These are phyloP conservation scores for Xylaria sp. DNA, from an alignment of 2,329 filamentous ascomycete genomes.

Conservation along the genomic window DNA sequence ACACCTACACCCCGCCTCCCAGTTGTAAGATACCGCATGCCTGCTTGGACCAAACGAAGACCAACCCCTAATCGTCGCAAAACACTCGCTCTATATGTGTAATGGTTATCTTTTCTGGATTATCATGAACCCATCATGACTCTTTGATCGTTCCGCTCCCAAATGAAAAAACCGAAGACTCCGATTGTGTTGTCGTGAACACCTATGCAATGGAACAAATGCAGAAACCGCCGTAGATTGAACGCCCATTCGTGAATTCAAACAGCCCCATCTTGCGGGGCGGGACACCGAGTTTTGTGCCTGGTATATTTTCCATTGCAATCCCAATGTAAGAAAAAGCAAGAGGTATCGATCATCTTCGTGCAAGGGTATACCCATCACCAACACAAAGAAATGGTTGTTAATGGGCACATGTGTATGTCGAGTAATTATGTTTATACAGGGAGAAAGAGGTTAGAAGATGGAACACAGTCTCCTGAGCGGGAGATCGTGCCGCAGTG, in stretches of 20 bases:
- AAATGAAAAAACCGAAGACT: conserved; percentile 56
- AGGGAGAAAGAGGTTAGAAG: conserved; percentile 50
- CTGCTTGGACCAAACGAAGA: conserved; percentile 54
- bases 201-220: conserved; percentile 63
- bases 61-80: conserved; percentile 53
- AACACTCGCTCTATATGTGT: conserved; percentile 63
- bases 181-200: conserved; percentile 56
- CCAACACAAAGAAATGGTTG: conserved; percentile 42
- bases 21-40: conserved; percentile 44
- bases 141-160: conserved; percentile 58
- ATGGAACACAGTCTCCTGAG: conserved; percentile 46
- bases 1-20: conserved; percentile 41
- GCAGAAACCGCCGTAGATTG: conserved; percentile 56
- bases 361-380: conserved; percentile 56
- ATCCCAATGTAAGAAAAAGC: conserved; percentile 53
- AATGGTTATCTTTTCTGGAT: conserved; percentile 57
- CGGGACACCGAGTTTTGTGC: conserved; percentile 50
- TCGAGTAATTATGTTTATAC: conserved; percentile 64
- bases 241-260: conserved; percentile 60
- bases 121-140: conserved; percentile 64
- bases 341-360: conserved; percentile 60
- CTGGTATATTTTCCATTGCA: conserved; percentile 46
- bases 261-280: conserved; percentile 56
- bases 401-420: conserved; percentile 54
- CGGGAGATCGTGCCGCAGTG: conserved; percentile 39